Evolutionary conservation across 371 early-diverging fungal genomes (phyloP), one percentile per base, ranked within the genome.

Genomic region (Batkoa obscura): DNA sequence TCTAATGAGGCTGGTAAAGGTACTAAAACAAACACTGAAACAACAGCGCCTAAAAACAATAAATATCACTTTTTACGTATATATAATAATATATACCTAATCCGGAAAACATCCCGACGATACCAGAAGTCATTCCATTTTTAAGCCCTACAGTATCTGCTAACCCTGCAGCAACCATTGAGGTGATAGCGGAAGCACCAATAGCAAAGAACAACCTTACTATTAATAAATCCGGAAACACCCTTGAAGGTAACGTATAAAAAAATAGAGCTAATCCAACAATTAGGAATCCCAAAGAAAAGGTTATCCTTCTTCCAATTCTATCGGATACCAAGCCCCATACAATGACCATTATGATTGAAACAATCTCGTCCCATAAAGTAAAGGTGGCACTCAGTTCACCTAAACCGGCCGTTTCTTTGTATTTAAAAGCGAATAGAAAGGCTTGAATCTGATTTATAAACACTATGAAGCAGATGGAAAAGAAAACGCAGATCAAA

Each of bases 101-200:
- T 6, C 79, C 78, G 8, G 74, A 64, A 33, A 68, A 66, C 46
- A 71, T 66, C 32, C 76, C 77, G 15, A 74, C 69, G 30, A 75
- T 53, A 0, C 71, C 78, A 39, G 74, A 68, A 2, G 72, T 68
- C 30, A 71, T 58, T 9, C 73, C 76, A 41, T 73, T 71, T 36
- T 70, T 65, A 0, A 68, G 68, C 33, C 70, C 67, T 0, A 71
- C 68, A 0, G 71, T 64, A 60, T 78, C 77, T 17, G 72, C 66
- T 54, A 77, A 59, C 38, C 72, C 66, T 9, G 73, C 77, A 0
- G 76, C 71, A 71, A 81, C 71, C 89, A 88, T 86, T 30, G 78
- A 62, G 1, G 76, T 74, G 3, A 72, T 65, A 0, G 81, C 82
- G 4, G 84, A 71, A 2, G 82, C 75, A 8, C 89, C 89, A 13